A percentile compares a stretch with the other conserved stretches of the same genome.
These are phyloP conservation scores for Cenchrus purpureus DNA, from an alignment of 176 grass and related monocot species.

Conservation along the genomic window DNA sequence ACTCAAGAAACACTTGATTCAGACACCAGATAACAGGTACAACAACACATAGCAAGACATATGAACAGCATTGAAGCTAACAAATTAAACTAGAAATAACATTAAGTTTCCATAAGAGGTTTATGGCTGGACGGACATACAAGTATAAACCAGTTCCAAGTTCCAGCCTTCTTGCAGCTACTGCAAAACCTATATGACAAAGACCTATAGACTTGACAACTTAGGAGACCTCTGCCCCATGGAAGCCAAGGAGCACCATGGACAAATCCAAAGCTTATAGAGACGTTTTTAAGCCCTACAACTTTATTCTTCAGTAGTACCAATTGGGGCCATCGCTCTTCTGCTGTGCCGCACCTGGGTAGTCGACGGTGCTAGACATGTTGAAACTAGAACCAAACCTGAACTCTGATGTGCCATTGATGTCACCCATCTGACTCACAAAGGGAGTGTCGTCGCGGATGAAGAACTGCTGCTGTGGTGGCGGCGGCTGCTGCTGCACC, in stretches of 20 bases:
- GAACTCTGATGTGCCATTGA: slow-evolving; percentile 40
- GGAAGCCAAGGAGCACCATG: slow-evolving; percentile 44
- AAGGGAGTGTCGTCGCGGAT: slow-evolving; percentile 47
- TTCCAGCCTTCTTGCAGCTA: slow-evolving; percentile 64
- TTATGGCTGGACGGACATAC: slow-evolving; percentile 62
- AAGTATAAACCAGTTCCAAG: slow-evolving; percentile 63
- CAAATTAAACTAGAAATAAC: slow-evolving; percentile 55
- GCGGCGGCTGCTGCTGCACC: slow-evolving; percentile 12
- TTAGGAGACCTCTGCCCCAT: slow-evolving; percentile 36
- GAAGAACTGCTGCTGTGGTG: slow-evolving; percentile 71
- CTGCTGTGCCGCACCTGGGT: slow-evolving; percentile 39
- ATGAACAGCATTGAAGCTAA: slow-evolving; percentile 47
- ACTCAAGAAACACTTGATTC: slow-evolving; percentile 26
- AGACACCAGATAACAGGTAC: slow-evolving; percentile 34
- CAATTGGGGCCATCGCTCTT: slow-evolving; percentile 62
- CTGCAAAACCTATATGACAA: slow-evolving; percentile 68
- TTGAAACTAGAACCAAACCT: slow-evolving; percentile 65
- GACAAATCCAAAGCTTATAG: slow-evolving; percentile 47
- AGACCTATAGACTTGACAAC: slow-evolving; percentile 64
- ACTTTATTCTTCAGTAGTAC: slow-evolving; percentile 74
- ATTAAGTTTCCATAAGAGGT: slow-evolving; percentile 62
- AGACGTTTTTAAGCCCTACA: slow-evolving; percentile 39
- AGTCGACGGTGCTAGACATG: slow-evolving; percentile 46
- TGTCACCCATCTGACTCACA: slow-evolving; percentile 50
- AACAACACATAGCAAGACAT: slow-evolving; percentile 26